Evolutionary conservation across 805 yeast genomes (phyloP), one percentile per base, ranked within the genome.

Genomic region (Saccharomycopsis lassenensis): DNA sequence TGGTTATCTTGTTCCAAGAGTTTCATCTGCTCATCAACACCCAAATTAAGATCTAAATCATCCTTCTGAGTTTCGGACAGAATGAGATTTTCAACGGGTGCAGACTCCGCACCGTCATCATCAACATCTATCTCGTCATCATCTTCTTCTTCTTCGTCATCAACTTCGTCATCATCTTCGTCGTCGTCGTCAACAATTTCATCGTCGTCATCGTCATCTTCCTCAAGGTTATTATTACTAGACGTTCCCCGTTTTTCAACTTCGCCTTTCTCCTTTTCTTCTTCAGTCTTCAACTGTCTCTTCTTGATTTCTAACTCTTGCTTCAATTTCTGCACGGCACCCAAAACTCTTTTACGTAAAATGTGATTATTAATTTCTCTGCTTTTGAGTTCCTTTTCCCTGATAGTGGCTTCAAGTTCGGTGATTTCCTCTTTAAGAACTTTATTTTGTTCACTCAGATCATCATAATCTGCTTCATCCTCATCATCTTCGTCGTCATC

Each of bases 301-400:
- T 69, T 71, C 62, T 89, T 91, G 51, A 75, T 67, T 37, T 85
- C 95, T 41, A 85, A 67, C 48, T 89, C 95, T 37, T 77, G 75
- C 55, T 75, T 77, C 51, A 91, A 66, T 43, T 87, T 77, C 40
- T 68, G 70, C 35, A 84, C 81, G 35, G 80, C 86, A 46, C 81
- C 91, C 48, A 77, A 67, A 54, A 87, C 82, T 59, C 96, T 77
- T 56, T 78, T 81, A 51, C 78, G 75, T 73, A 91, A 68, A 59
- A 89, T 78, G 48, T 89, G 87, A 52, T 85, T 85, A 3, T 75
- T 65, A 12, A 87, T 86, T 46, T 77, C 75, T 15, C 67, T 72
- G 33, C 84, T 70, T 48, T 82, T 86, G 31, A 66, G 65, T 53
- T 73, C 74, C 50, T 89, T 87, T 48, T 77, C 78, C 37, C 68